phyloP scores from a whole-genome alignment of 2,329 filamentous ascomycete genomes.

The Chrysosphaeria jannelii region DNA sequence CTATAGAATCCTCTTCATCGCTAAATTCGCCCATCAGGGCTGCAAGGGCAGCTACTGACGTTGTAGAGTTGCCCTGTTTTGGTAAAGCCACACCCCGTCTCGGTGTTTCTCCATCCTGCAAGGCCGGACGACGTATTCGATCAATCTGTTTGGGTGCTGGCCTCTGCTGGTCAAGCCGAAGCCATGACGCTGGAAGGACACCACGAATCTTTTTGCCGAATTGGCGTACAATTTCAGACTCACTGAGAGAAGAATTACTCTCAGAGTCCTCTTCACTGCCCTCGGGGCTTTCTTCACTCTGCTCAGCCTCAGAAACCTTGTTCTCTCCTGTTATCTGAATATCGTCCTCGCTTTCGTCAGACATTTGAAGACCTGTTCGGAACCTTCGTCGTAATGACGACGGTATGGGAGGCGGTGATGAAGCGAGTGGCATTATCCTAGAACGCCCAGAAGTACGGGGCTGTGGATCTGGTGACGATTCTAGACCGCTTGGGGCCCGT shows the following conservation, averaged over 20 bases:
- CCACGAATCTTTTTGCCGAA: conserved; percentile 21
- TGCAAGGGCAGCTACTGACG: conserved; percentile 6
- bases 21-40: conserved; percentile 16
- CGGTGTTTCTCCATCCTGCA: conserved; percentile 11
- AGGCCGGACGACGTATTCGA: conserved; percentile 7
- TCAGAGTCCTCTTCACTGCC: too few relatives aligned
- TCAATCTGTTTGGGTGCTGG: conserved; percentile 5
- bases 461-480: too few relatives aligned
- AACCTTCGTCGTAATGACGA: too few relatives aligned
- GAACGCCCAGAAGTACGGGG: too few relatives aligned
- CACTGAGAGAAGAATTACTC: too few relatives aligned
- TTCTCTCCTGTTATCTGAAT: too few relatives aligned
- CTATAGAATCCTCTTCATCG: conserved; percentile 3
- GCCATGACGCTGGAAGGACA: conserved; percentile 36
- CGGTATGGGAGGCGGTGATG: background rate
- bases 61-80: conserved; percentile 8
- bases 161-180: conserved; percentile 23
- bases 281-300: too few relatives aligned
- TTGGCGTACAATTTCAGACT: conserved; percentile 11
- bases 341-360: too few relatives aligned
- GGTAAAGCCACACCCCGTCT: conserved; percentile 20
- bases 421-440: too few relatives aligned
- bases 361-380: too few relatives aligned
- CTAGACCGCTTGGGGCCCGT: too few relatives aligned
- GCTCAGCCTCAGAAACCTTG: too few relatives aligned